phyloP scores from a whole-genome alignment of 2,329 filamentous ascomycete species.

The Dactylellina leptospora region DNA sequence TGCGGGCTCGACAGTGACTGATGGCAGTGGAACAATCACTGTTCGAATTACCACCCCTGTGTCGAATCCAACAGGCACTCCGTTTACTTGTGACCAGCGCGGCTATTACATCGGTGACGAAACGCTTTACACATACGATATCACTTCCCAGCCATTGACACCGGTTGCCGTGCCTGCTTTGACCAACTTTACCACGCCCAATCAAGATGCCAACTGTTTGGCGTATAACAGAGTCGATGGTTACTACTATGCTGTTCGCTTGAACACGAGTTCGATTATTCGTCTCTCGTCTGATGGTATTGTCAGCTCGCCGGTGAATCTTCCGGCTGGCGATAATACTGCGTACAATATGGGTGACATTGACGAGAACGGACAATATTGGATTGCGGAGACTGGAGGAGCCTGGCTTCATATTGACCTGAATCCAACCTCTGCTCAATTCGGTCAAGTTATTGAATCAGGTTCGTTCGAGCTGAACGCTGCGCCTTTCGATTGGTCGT shows the following conservation, averaged over 20 bases:
- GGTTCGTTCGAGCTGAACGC: not conserved
- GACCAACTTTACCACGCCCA: not conserved
- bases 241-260: not conserved
- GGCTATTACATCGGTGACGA: not conserved
- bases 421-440: not conserved
- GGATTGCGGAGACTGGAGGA: not conserved
- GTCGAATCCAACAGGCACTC: not conserved
- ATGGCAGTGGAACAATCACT: not conserved
- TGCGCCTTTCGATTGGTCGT: not conserved
- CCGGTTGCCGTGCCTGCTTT: not conserved
- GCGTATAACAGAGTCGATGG: not conserved
- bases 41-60: not conserved
- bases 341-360: not conserved
- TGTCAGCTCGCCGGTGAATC: not conserved
- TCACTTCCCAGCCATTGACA: not conserved
- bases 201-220: not conserved
- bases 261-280: not conserved
- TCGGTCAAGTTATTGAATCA: not conserved
- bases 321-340: not conserved
- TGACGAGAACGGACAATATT: constrained; percentile 4
- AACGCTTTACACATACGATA: not conserved
- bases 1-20: not conserved
- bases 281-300: not conserved
- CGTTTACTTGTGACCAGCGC: not conserved
- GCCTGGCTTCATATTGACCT: not conserved